phyloP scores from a whole-genome alignment of 371 early-diverging fungal genomes.

The Lichtheimia ornata region DNA sequence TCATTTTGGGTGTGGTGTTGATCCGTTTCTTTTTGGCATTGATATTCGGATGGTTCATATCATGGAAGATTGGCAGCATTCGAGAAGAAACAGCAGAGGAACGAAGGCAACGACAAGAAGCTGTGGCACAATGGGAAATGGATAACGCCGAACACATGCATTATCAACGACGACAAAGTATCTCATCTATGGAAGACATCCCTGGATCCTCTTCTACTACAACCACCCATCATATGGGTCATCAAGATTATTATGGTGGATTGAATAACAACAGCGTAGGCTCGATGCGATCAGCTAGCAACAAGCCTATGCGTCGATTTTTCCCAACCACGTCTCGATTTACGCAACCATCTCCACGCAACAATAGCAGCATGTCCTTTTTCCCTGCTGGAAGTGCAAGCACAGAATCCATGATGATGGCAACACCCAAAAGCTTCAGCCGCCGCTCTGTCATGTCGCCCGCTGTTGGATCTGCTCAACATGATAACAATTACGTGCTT shows the following conservation, averaged over 20 bases:
- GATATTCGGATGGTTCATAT: constrained; percentile 81
- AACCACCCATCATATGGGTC: not conserved
- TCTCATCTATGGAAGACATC: constrained; percentile 24
- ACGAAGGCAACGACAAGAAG: constrained; percentile 52
- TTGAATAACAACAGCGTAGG: constrained; percentile 6
- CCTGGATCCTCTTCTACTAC: not conserved
- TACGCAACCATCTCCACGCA: constrained; percentile 33
- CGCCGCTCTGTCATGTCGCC: not conserved
- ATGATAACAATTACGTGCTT: constrained; percentile 6
- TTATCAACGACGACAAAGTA: constrained; percentile 40
- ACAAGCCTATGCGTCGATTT: constrained; percentile 24
- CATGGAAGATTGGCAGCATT: constrained; percentile 73
- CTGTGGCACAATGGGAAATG: constrained; percentile 67
- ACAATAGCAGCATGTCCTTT: not conserved
- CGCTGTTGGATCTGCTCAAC: not conserved
- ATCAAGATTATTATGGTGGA: not conserved
- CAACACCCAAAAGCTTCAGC: not conserved
- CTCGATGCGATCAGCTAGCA: constrained; percentile 8
- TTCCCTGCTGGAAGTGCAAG: not conserved
- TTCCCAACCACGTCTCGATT: constrained; percentile 52
- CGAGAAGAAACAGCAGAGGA: constrained; percentile 68
- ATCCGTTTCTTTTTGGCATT: constrained; percentile 83
- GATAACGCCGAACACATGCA: constrained; percentile 64
- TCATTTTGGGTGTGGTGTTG: constrained; percentile 79
- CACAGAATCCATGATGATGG: not conserved